A percentile compares a stretch with the other conserved stretches of the same genome.
phyloP scores from a whole-genome alignment of 2,329 filamentous ascomycete genomes.

The Gremmenia infestans region DNA sequence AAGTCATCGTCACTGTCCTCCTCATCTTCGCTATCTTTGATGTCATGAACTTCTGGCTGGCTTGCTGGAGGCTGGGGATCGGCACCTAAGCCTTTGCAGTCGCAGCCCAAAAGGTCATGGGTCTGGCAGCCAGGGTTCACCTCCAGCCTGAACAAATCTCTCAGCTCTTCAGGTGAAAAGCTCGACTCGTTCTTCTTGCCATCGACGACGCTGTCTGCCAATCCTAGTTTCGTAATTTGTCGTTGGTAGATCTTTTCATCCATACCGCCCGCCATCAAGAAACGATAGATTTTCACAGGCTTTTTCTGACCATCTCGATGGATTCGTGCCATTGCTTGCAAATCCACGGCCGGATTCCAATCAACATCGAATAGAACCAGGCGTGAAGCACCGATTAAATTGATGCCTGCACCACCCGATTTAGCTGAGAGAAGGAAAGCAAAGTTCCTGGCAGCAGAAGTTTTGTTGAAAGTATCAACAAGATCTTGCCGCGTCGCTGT shows the following conservation, averaged over 20 bases:
- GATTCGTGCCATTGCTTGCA: slow-evolving; percentile 71
- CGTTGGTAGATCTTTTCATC: slow-evolving; percentile 74
- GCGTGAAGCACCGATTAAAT: slow-evolving; percentile 65
- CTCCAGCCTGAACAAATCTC: slow-evolving; percentile 63
- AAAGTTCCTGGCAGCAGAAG: slow-evolving; percentile 50
- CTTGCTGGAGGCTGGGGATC: slow-evolving; percentile 10
- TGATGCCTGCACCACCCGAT: slow-evolving; percentile 64
- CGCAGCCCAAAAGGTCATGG: slow-evolving; percentile 61
- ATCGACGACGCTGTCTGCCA: slow-evolving; percentile 68
- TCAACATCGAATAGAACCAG: slow-evolving; percentile 69
- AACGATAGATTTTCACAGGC: slow-evolving; percentile 63
- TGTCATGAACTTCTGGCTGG: slow-evolving; percentile 16
- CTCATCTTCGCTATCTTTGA: slow-evolving; percentile 13
- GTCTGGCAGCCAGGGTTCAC: slow-evolving; percentile 58
- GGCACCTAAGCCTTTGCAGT: slow-evolving; percentile 51
- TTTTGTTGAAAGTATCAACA: slow-evolving; percentile 65
- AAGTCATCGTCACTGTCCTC: slow-evolving; percentile 31
- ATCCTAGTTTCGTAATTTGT: slow-evolving; percentile 64
- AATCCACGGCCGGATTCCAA: slow-evolving; percentile 70
- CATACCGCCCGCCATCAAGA: slow-evolving; percentile 62
- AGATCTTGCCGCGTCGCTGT: slow-evolving; percentile 59
- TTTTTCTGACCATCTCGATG: slow-evolving; percentile 67
- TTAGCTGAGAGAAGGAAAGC: slow-evolving; percentile 70
- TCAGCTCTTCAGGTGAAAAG: slow-evolving; percentile 62
- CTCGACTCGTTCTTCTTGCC: slow-evolving; percentile 54